phyloP scores from a whole-genome alignment of 352 stramenopile species.

The Globisporangium splendens region DNA sequence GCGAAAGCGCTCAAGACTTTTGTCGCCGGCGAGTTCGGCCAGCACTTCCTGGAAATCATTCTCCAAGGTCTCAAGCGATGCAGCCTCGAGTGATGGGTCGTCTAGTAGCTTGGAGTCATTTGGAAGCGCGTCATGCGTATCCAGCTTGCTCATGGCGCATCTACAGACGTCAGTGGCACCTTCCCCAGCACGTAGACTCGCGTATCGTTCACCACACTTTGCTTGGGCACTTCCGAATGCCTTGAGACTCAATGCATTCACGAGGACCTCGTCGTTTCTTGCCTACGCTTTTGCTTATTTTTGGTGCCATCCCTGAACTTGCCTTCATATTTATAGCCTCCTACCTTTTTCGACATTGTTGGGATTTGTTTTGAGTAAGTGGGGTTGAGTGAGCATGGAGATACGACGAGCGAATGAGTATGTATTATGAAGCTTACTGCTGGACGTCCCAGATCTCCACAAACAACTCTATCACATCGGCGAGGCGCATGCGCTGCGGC shows the following conservation, averaged over 20 bases:
- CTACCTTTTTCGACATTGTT: not conserved
- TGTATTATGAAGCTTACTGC: conserved; percentile 34
- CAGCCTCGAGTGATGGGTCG: conserved; percentile 43
- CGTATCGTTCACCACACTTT: not conserved
- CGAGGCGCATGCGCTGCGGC: conserved; percentile 79
- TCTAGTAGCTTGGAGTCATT: conserved; percentile 48
- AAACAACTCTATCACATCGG: conserved; percentile 84
- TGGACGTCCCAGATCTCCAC: conserved; percentile 89
- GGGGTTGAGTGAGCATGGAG: too few species aligned
- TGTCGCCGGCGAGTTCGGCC: conserved; percentile 88
- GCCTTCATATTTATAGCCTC: conserved; percentile 9
- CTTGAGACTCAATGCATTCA: not conserved
- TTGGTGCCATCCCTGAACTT: conserved; percentile 1
- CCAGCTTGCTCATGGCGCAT: conserved; percentile 19
- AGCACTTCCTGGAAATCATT: conserved; percentile 94
- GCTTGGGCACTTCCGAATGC: not conserved
- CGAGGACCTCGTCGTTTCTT: conserved; percentile 6
- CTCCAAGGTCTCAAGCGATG: conserved; percentile 86
- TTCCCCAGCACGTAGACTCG: not conserved
- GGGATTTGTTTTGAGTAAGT: too few species aligned
- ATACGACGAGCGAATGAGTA: not conserved
- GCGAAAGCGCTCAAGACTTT: conserved; percentile 91
- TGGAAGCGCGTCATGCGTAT: conserved; percentile 5
- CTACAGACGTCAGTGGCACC: not conserved
- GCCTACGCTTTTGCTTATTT: not conserved